Evolutionary conservation across 257 asterid species (phyloP).

Genomic region (Petrea volubilis): DNA sequence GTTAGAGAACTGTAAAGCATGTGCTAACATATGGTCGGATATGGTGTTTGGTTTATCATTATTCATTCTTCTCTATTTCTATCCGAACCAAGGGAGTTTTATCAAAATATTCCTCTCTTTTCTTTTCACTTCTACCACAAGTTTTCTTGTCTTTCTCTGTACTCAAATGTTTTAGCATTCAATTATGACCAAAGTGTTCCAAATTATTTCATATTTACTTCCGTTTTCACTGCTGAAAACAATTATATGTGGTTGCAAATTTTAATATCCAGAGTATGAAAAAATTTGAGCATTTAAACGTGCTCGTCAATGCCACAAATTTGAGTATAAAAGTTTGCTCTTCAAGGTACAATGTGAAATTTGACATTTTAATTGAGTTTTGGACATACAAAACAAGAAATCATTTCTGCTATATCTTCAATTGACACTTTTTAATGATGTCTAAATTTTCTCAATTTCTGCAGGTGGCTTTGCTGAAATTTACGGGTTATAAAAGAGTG

Average conservation of each 20-base stretch:
- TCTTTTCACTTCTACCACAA: constrained; percentile 5
- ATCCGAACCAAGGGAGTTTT: constrained; percentile 58
- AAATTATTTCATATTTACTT: not conserved
- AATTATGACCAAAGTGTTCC: not conserved
- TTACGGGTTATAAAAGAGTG: constrained; percentile 85
- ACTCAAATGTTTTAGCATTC: not conserved
- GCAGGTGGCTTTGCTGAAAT: constrained; percentile 96
- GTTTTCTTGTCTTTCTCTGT: not conserved
- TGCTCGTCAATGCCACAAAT: too few species aligned
- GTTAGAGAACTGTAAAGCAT: constrained; percentile 87
- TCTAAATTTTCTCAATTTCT: constrained; percentile 22
- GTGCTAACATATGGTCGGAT: constrained; percentile 98
- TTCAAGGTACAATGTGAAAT: not conserved
- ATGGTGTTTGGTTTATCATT: constrained; percentile 81
- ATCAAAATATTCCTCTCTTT: not conserved
- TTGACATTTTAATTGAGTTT: not conserved
- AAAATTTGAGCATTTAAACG: too few species aligned
- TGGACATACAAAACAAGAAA: not conserved
- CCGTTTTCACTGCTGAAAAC: not conserved
- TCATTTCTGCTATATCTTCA: constrained; percentile 4
- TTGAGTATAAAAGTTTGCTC: too few species aligned
- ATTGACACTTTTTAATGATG: constrained; percentile 4
- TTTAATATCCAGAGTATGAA: too few species aligned
- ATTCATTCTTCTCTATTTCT: constrained; percentile 49
- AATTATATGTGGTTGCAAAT: not conserved